A percentile compares a stretch with the other conserved stretches of the same genome.
Conservation (phyloP, 495 filamentous ascomycete species). For the Penicillium manginii region DNA sequence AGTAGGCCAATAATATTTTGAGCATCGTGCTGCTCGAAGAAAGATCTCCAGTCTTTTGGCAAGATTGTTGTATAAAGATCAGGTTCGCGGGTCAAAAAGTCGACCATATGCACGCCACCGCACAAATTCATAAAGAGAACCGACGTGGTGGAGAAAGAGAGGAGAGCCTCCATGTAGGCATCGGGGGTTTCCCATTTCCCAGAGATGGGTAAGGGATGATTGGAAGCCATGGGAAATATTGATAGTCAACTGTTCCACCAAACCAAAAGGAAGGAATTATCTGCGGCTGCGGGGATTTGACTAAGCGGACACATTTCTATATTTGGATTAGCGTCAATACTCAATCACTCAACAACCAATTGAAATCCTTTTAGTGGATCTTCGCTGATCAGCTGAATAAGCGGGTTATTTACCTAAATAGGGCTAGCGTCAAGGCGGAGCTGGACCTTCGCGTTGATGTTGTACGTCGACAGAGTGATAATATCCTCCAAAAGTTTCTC, state of each 20-base stretch:
- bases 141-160: conserved; percentile 73
- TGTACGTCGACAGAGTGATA: neutral
- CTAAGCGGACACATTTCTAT: too few species aligned
- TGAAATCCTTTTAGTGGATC: too few species aligned
- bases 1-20: conserved; percentile 78
- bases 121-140: conserved; percentile 84
- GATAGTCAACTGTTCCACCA: neutral
- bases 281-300: too few species aligned
- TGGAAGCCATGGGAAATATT: conserved; percentile 23
- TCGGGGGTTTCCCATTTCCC: conserved; percentile 62
- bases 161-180: conserved; percentile 75
- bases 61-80: conserved; percentile 75
- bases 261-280: too few species aligned
- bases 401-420: neutral
- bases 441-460: neutral
- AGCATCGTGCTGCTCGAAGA: conserved; percentile 69
- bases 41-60: conserved; percentile 78
- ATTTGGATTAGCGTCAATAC: too few species aligned
- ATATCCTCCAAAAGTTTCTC: neutral
- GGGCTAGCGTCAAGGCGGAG: neutral
- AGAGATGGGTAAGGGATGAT: conserved; percentile 58
- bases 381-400: neutral
- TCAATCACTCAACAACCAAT: too few species aligned
- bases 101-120: conserved; percentile 92
- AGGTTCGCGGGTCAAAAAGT: conserved; percentile 89